phyloP scores from a whole-genome alignment of 2,329 filamentous ascomycete species.

The Colletotrichum neosansevieriae region DNA sequence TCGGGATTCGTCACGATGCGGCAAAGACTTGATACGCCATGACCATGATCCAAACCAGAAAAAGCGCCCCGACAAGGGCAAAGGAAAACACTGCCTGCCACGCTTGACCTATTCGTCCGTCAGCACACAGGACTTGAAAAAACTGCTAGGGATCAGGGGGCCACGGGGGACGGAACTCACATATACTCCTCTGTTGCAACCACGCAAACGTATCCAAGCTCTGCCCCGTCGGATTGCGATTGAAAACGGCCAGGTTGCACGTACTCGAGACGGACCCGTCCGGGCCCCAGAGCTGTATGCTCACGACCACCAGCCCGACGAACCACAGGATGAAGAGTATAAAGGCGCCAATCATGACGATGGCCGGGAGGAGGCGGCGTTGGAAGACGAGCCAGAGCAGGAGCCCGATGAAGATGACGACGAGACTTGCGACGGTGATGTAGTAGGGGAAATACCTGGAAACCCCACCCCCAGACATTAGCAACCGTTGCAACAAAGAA shows the following conservation, averaged over 20 bases:
- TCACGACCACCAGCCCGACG: slow-evolving; percentile 71
- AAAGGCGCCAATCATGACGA: slow-evolving; percentile 74
- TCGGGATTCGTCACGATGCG: slow-evolving; percentile 4
- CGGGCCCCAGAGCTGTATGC: slow-evolving; percentile 74
- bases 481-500: not conserved
- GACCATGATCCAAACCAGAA: slow-evolving; percentile 76
- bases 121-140: not conserved
- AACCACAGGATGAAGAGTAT: slow-evolving; percentile 77
- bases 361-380: slow-evolving; percentile 70
- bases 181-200: slow-evolving; percentile 73
- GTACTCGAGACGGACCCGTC: slow-evolving; percentile 68
- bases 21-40: slow-evolving; percentile 76
- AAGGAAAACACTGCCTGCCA: slow-evolving; percentile 77
- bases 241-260: slow-evolving; percentile 70
- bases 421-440: slow-evolving; percentile 69
- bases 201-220: slow-evolving; percentile 70
- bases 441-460: slow-evolving; percentile 76
- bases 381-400: slow-evolving; percentile 73
- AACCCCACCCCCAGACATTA: no score
- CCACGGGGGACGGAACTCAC: slow-evolving; percentile 55
- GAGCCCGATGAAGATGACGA: slow-evolving; percentile 74
- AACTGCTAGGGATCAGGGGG: not conserved
- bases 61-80: slow-evolving; percentile 68
- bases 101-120: slow-evolving; percentile 60
- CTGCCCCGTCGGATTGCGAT: slow-evolving; percentile 61